A percentile compares a stretch with the other conserved stretches of the same genome.
Conservation (phyloP, 345 rosid genomes). For the Rhodomyrtus tomentosa region DNA sequence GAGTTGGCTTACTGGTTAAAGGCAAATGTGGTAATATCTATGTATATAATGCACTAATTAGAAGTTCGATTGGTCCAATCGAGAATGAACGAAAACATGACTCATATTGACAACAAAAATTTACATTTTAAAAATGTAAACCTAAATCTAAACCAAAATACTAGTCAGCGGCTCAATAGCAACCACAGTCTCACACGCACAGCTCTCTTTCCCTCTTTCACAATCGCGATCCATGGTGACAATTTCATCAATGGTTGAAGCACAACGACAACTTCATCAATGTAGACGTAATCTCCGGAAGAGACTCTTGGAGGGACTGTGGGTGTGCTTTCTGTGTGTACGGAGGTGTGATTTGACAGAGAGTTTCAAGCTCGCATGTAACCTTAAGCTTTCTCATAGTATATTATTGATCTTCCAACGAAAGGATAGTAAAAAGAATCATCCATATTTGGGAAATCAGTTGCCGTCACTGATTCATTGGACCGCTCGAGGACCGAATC, state of each 20-base stretch:
- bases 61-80: neutral
- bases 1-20: neutral
- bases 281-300: too few species aligned
- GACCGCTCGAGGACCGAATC: too few species aligned
- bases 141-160: too few species aligned
- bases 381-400: neutral
- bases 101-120: neutral
- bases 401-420: neutral
- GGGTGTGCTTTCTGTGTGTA: neutral
- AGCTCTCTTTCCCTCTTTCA: too few species aligned
- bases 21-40: neutral
- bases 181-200: too few species aligned
- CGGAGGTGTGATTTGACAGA: neutral
- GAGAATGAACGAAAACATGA: neutral
- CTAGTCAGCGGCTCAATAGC: too few species aligned
- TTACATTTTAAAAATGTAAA: too few species aligned
- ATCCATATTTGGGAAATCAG: neutral
- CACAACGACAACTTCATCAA: too few species aligned
- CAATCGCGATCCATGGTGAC: too few species aligned
- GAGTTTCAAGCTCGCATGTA: neutral
- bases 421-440: neutral
- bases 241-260: too few species aligned
- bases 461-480: neutral
- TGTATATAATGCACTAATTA: too few species aligned
- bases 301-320: too few species aligned